Evolutionary conservation across 768 basidiomycete species (phyloP), one percentile per base, ranked within the genome.

Genomic region (Podaxis carcinomalis): DNA sequence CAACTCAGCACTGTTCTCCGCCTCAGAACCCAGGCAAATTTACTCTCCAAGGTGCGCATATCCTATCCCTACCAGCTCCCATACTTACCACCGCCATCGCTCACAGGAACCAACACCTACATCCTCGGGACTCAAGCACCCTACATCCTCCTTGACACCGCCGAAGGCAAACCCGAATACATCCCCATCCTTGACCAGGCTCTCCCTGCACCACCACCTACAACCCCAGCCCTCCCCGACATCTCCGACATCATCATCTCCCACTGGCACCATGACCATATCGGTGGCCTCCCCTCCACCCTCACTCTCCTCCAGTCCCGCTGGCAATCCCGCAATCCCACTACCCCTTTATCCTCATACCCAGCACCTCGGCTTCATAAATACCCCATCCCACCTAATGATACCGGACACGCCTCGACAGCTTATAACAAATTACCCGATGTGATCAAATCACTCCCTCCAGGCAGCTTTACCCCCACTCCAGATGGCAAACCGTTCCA

Each of bases 231-330:
- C 23, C 74, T 78, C 49, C 84, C 85, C 6, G 81, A 87, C 52
- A 74, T 98, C 52, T 92, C 92, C 10, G 94, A 98, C 69, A 92
- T 98, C 73, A 78, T 98, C 67, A 78, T 98, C 58, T 93, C 94
- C 0, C 96, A 98, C 72, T 88, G 88, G 81, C 96, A 98, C 70
- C 75, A 77, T 32, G 96, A 98, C 74, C 96, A 98, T 65, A 78
- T 88, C 64, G 83, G 83, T 5, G 96, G 95, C 4, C 76, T 97
- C 1, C 82, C 83, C 0, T 74, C 81, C 28, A 88, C 97, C 0
- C 80, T 98, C 0, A 64, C 68, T 4, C 83, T 93, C 44, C 80
- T 97, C 1, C 76, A 80, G 10, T 70, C 76, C 39, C 74, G 89
- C n/a, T 91, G 89, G 89, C 73, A 79, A 59, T 73, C 77, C 67